Evolutionary conservation across 371 early-diverging fungal species (phyloP).

Genomic region (Mucor saturninus): DNA sequence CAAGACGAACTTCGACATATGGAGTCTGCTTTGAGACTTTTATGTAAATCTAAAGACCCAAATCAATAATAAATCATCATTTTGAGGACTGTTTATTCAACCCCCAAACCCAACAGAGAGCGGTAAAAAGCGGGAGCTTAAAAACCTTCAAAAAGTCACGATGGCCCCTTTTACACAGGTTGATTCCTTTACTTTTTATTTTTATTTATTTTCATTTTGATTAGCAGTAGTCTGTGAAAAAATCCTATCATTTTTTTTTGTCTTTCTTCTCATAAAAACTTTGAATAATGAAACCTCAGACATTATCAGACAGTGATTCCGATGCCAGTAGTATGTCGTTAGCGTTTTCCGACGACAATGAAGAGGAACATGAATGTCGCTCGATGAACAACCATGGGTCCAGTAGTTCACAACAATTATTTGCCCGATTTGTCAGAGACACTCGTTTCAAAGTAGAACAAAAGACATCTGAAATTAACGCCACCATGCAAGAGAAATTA

Average conservation of each 20-base stretch:
- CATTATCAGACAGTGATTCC: constrained; percentile 8
- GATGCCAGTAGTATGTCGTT: constrained; percentile 20
- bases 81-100: not conserved
- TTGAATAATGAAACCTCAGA: constrained; percentile 7
- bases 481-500: constrained; percentile 53
- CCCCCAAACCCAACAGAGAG: not conserved
- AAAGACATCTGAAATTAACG: constrained; percentile 49
- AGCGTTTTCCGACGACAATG: constrained; percentile 19
- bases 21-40: too few species aligned
- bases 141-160: not conserved
- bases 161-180: not conserved
- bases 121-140: too few species aligned
- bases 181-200: not conserved
- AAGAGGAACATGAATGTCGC: not conserved
- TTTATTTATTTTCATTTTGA: not conserved
- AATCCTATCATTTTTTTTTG: not conserved
- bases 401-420: constrained; percentile 22
- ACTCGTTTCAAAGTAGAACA: constrained; percentile 49
- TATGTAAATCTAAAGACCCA: too few species aligned
- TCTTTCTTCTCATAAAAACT: not conserved
- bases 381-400: constrained; percentile 1
- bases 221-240: not conserved
- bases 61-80: too few species aligned
- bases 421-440: constrained; percentile 36
- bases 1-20: too few species aligned